phyloP scores from a whole-genome alignment of 164 flowering plant species.

The Chimonanthus praecox region DNA sequence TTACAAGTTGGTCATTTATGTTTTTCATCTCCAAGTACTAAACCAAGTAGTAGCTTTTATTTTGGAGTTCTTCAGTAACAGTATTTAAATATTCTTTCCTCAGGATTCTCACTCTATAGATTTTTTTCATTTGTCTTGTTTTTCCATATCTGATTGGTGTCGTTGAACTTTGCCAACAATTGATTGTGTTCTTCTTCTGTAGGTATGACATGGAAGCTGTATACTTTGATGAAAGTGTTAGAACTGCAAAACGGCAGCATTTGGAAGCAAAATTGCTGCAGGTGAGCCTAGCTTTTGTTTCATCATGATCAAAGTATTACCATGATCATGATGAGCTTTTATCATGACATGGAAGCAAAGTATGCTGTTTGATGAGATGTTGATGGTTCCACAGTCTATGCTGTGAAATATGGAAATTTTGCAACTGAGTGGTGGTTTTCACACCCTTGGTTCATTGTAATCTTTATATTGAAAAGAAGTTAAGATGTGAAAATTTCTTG shows the following conservation, averaged over 20 bases:
- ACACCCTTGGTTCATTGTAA: no score
- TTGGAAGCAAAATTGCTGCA: constrained; percentile 75
- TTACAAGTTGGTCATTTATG: not conserved
- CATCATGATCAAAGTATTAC: not conserved
- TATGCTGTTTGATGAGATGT: not conserved
- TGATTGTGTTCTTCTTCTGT: constrained; percentile 3
- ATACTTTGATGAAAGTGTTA: constrained; percentile 87
- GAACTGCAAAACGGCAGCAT: constrained; percentile 66
- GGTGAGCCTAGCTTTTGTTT: constrained; percentile 29
- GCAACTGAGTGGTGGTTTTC: not conserved
- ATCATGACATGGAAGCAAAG: not conserved
- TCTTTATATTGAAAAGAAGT: no score
- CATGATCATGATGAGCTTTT: not conserved
- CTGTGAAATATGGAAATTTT: not conserved
- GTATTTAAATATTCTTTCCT: not conserved
- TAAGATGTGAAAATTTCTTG: no score
- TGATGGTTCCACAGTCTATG: not conserved
- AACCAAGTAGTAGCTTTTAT: not conserved
- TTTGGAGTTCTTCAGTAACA: not conserved
- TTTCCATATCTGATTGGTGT: not conserved
- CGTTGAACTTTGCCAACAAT: not conserved
- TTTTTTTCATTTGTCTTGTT: not conserved
- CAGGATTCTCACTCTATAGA: not conserved
- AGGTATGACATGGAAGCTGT: constrained; percentile 86
- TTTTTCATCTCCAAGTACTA: not conserved